A percentile compares a stretch with the other conserved stretches of the same genome.
phyloP scores from a whole-genome alignment of 805 yeast species.

The Lipomyces spencermartinsiae region DNA sequence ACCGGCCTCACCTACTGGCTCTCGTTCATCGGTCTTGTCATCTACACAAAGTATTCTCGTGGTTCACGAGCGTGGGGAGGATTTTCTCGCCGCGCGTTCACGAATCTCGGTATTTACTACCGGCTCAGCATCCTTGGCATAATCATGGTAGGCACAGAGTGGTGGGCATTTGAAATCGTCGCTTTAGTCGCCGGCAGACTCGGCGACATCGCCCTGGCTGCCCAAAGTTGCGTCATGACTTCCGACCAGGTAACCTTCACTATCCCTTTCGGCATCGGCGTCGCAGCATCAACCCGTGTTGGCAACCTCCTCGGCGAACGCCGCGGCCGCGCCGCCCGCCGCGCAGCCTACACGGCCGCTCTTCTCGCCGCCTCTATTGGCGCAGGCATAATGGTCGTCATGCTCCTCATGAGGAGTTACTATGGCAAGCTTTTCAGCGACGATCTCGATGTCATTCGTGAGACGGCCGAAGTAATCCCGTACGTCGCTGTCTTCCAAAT shows the following conservation, averaged over 20 bases:
- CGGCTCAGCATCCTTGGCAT: constrained; percentile 60
- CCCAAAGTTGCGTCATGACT: constrained; percentile 62
- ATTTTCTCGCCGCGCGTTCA: constrained; percentile 36
- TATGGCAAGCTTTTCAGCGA: constrained; percentile 66
- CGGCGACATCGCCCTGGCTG: constrained; percentile 61
- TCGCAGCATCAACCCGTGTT: constrained; percentile 61
- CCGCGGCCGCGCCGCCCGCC: constrained; percentile 46
- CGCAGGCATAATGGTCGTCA: constrained; percentile 43
- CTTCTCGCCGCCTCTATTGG: constrained; percentile 47
- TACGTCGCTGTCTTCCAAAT: constrained; percentile 69
- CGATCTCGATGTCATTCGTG: constrained; percentile 61
- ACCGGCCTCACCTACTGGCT: constrained; percentile 56
- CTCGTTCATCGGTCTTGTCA: constrained; percentile 48
- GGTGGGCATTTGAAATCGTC: constrained; percentile 63
- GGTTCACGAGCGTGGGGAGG: constrained; percentile 51
- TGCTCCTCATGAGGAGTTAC: constrained; percentile 55
- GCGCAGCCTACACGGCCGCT: constrained; percentile 55
- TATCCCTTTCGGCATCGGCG: constrained; percentile 64
- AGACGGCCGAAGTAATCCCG: constrained; percentile 66
- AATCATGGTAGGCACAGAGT: constrained; percentile 62
- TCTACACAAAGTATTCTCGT: constrained; percentile 48
- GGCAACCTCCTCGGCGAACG: constrained; percentile 60
- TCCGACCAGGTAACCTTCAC: constrained; percentile 59
- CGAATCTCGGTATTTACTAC: constrained; percentile 47
- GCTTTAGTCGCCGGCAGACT: constrained; percentile 60